Base-by-base conservation (phyloP, 1,139 yeast genomes). In the Hanseniaspora sp. region DNA sequence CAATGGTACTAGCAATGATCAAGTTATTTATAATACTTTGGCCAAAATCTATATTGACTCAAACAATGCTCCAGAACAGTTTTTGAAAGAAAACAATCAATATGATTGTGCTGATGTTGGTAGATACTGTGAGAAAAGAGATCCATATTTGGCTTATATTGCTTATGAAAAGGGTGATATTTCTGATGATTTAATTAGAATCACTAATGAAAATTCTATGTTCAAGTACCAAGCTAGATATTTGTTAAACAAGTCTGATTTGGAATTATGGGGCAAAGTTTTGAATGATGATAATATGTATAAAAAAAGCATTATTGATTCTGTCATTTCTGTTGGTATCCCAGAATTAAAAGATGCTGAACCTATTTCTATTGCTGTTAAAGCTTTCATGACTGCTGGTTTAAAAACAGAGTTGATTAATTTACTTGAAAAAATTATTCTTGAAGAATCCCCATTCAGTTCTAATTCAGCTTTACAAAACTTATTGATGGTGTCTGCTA, bases 141-240 rank as follows among this genome's bases (percentile, higher is more conserved):
- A 92, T 67, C 99, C 99, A 58, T 92, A 87, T 73, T 76, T 92
- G 69, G 99, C 98, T 18, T 92, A 87, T 70, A 92, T 92, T 71
- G 95, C 96, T 55, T 92, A 92, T 70, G 95, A 95, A 59, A 90
- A 88, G 72, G 99, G 99, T 67, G 76, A 78, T 56, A 90, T 92
- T 64, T 96, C 92, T 68, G 83, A 76, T 58, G 98, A 92, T 69
- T 79, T 92, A 66, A 80, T 92, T 64, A 76, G 80, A 64, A 88
- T 92, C 68, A 92, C 98, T 62, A 92, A 92, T 67, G 98, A 94
- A 66, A 92, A 92, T 70, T 81, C 94, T 63, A 92, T 92, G 99
- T 92, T 86, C 77, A 94, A 94, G 71, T 92, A 92, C 71, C 98
- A 94, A 75, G 98, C 98, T 13, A 83, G 97, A 70, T 92, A 94